Conservation (phyloP, 2,329 filamentous ascomycete genomes). For the Aspergillus caelatus region DNA sequence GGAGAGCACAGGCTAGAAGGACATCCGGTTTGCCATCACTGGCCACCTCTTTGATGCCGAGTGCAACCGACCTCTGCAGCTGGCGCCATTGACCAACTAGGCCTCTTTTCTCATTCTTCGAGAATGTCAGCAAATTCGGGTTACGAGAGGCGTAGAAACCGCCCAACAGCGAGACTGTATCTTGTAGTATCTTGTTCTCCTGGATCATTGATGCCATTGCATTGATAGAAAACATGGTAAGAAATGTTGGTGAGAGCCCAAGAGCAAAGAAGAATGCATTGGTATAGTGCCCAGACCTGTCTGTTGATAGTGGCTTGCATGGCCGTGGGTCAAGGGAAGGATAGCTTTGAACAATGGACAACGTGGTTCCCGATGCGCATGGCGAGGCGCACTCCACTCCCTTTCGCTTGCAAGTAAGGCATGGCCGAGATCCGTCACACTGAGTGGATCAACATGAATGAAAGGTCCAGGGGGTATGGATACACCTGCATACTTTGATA, state of each 20-base stretch:
- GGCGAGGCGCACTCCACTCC: background rate
- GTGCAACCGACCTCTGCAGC: background rate
- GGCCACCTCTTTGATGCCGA: background rate
- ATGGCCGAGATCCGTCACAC: background rate
- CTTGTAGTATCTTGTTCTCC: background rate
- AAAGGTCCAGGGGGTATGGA: background rate
- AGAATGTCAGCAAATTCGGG: background rate
- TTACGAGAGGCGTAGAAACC: background rate
- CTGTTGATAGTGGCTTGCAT: background rate
- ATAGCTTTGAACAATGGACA: background rate
- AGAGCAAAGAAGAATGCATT: conserved; percentile 1
- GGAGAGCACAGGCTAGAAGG: background rate
- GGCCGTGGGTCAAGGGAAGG: background rate
- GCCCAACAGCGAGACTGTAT: background rate
- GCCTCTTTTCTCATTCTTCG: background rate
- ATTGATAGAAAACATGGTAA: background rate
- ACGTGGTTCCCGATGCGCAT: background rate
- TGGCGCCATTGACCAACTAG: background rate
- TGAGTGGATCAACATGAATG: background rate
- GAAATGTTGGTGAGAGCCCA: background rate
- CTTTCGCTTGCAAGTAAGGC: background rate
- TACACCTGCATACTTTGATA: background rate
- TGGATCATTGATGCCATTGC: background rate
- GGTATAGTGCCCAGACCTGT: background rate
- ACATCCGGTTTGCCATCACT: background rate